Conservation (phyloP, 139 green algal genomes). For the Asterochloris erici region DNA sequence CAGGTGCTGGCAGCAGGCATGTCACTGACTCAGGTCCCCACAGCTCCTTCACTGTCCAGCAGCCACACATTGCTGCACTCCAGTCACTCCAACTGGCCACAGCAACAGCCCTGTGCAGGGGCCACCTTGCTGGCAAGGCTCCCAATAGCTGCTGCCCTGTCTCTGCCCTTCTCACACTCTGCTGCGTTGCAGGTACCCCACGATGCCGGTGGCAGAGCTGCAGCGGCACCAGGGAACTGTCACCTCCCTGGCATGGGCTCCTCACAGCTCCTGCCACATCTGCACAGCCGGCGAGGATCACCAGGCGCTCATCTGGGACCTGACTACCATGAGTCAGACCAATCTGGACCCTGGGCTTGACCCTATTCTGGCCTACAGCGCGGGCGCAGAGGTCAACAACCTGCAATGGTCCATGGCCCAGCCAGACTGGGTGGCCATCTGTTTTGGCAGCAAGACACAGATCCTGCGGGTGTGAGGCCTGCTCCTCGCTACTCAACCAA, state of each 20-base stretch:
- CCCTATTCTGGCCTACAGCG: slow-evolving; percentile 93
- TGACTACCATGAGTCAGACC: slow-evolving; percentile 57
- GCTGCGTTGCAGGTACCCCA: slow-evolving; percentile 63
- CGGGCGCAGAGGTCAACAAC: slow-evolving; percentile 85
- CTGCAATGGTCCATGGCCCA: slow-evolving; percentile 87
- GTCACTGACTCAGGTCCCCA: too few species aligned
- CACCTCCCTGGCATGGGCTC: slow-evolving; percentile 93
- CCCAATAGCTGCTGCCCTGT: neutral
- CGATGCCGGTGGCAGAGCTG: slow-evolving; percentile 88
- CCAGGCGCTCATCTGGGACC: slow-evolving; percentile 93
- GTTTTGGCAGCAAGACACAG: slow-evolving; percentile 85
- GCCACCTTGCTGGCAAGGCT: too few species aligned
- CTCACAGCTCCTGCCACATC: slow-evolving; percentile 88
- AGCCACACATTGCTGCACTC: too few species aligned
- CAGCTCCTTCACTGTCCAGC: too few species aligned
- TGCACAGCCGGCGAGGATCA: slow-evolving; percentile 82
- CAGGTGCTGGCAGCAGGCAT: too few species aligned
- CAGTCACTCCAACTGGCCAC: too few species aligned
- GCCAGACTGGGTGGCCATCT: slow-evolving; percentile 91
- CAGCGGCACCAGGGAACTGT: slow-evolving; percentile 71
- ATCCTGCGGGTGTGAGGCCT: slow-evolving; percentile 81
- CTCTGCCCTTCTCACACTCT: neutral
- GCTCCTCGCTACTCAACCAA: too few species aligned
- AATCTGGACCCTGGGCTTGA: slow-evolving; percentile 50
- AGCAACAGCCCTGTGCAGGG: too few species aligned